These are phyloP conservation scores for Colletotrichum sp. DNA, from an alignment of 2,329 filamentous ascomycete species.

Conservation along the genomic window DNA sequence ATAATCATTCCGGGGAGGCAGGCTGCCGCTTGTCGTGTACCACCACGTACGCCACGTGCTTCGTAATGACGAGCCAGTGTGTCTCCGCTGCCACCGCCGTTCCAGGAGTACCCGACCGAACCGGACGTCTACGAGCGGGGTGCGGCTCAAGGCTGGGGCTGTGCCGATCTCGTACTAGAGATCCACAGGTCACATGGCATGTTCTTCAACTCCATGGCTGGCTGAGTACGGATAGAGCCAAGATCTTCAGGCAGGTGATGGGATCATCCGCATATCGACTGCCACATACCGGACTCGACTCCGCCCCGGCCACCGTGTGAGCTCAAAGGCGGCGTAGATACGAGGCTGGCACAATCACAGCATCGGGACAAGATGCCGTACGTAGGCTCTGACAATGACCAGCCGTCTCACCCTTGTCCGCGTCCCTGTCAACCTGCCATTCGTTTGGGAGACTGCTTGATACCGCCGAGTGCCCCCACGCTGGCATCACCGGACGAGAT, in stretches of 20 bases:
- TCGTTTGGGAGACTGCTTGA: neutral
- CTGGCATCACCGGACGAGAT: neutral
- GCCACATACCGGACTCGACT: neutral
- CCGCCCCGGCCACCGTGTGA: neutral
- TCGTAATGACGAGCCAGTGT: neutral
- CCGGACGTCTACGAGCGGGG: neutral
- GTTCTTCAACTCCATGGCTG: neutral
- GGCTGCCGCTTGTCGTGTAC: neutral
- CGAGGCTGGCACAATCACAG: neutral
- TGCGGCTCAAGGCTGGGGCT: neutral
- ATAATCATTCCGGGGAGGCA: neutral
- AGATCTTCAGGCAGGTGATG: neutral
- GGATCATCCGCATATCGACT: neutral
- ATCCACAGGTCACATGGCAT: conserved; percentile 1
- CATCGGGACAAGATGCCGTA: neutral
- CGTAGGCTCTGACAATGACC: neutral
- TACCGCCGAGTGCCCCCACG: neutral
- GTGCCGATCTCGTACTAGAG: neutral
- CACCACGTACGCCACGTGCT: neutral
- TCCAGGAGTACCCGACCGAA: neutral
- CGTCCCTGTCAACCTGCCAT: neutral
- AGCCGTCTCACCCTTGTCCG: neutral
- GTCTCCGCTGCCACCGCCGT: neutral
- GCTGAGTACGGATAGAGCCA: neutral
- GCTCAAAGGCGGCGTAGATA: neutral